Base-by-base conservation (phyloP, 768 basidiomycete species). In the Kwoniella newhampshirensis region DNA sequence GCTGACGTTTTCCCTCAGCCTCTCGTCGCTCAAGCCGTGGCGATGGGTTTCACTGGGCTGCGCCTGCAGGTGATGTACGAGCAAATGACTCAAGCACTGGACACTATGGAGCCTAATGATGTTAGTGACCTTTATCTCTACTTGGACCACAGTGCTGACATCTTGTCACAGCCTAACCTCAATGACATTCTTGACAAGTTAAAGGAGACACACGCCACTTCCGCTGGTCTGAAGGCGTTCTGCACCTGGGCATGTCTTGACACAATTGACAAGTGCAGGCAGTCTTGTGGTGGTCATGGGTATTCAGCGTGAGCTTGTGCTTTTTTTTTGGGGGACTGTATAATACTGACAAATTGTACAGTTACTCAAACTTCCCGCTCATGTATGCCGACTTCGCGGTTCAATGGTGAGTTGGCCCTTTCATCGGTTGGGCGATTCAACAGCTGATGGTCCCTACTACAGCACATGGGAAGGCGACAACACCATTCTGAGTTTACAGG, bases 201-300 rank as follows among this genome's bases (percentile, higher is more conserved):
- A 52, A 79, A 79, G 60, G 79, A 80, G 64, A 78, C 77, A 15
- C 79, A 80, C 54, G 78, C 78, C 7, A 80, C 79, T 0, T 78
- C 77, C 6, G 78, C 79, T 0, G 79, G 78, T 1, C 65, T 80
- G 20, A 80, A 80, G 68, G 75, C 79, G 6, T 79, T 79, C 70
- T 80, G 78, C 61, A 80, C 79, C 0, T 80, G 79, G 79, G 69
- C 68, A n/a, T 76, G 75, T 39, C 64, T 80, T 32, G 77, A 79
- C 54, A 78, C 76, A 18, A 80, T 80, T 47, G 79, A 80, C 64
- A 78, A 76, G 54, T 78, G 78, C 54, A 59, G 79, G 12, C 78
- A 79, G 40, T 68, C 71, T 3, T 76, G 76, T 44, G 79, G 79
- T 45, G 79, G 79, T 0, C 78, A 79, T 48, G 79, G 79, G 1